phyloP scores from a whole-genome alignment of 257 asterid genomes.

The Rhazya stricta region DNA sequence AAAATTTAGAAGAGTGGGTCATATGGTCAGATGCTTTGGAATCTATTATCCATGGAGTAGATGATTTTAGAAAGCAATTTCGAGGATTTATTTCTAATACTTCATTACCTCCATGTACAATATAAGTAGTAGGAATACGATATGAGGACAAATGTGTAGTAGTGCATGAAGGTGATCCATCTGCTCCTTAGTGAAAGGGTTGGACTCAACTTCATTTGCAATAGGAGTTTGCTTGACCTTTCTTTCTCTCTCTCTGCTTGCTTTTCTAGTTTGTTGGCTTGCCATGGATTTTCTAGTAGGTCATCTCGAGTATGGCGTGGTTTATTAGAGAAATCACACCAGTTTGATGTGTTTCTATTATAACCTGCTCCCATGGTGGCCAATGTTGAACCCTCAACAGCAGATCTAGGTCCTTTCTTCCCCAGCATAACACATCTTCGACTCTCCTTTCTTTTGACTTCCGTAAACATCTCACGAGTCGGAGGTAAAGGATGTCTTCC shows the following conservation, averaged over 20 bases:
- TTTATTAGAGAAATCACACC: conserved; percentile 8
- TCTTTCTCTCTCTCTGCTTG: background rate
- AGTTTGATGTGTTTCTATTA: no score
- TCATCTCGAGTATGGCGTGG: background rate
- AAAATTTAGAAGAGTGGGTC: background rate
- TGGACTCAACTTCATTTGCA: background rate
- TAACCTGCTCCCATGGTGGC: no score
- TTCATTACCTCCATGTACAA: background rate
- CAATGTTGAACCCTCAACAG: background rate
- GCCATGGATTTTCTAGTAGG: background rate
- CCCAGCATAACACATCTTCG: background rate
- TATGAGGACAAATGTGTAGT: background rate
- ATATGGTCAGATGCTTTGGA: conserved; percentile 5
- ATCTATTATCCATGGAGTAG: background rate
- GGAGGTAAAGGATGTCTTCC: conserved; percentile 1
- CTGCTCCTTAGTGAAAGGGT: background rate
- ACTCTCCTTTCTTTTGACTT: background rate
- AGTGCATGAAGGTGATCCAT: background rate
- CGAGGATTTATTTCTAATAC: no score
- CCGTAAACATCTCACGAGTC: background rate
- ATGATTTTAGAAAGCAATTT: background rate
- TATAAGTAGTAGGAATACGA: background rate
- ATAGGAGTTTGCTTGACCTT: background rate
- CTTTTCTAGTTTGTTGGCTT: background rate
- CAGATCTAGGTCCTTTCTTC: no score